Evolutionary conservation across 2,329 filamentous ascomycete species (phyloP).

Genomic region (Paecilomyces dactylethromorphus): DNA sequence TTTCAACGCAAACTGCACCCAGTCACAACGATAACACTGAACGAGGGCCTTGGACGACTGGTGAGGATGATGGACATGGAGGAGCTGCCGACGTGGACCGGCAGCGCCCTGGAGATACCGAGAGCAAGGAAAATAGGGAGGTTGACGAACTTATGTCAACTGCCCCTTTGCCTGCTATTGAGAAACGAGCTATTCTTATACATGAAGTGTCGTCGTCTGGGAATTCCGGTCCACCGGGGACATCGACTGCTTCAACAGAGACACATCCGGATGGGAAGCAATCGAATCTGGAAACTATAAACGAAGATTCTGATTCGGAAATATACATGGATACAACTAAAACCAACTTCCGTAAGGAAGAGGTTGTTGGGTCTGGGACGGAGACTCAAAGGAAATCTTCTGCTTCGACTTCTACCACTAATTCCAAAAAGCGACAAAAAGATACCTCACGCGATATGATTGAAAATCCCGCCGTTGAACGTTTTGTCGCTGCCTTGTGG

Average conservation of each 20-base stretch:
- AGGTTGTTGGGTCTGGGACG: background rate
- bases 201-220: background rate
- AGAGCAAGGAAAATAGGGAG: background rate
- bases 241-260: background rate
- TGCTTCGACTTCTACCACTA: background rate
- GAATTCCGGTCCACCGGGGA: background rate
- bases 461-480: conserved; percentile 30
- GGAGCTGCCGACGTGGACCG: background rate
- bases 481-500: conserved; percentile 36
- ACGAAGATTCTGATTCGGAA: background rate
- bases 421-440: conserved; percentile 1
- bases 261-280: background rate
- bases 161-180: background rate
- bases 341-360: background rate
- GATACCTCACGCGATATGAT: conserved; percentile 20
- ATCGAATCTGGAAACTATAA: background rate
- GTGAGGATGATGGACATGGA: conserved; percentile 7
- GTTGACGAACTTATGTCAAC: background rate
- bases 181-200: background rate
- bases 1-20: conserved; percentile 18
- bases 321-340: background rate
- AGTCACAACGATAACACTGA: conserved; percentile 12
- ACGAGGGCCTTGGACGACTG: background rate
- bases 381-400: background rate
- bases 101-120: background rate